A percentile compares a stretch with the other conserved stretches of the same genome.
phyloP scores from a whole-genome alignment of 495 filamentous ascomycete genomes.

The Immersiella caudata region DNA sequence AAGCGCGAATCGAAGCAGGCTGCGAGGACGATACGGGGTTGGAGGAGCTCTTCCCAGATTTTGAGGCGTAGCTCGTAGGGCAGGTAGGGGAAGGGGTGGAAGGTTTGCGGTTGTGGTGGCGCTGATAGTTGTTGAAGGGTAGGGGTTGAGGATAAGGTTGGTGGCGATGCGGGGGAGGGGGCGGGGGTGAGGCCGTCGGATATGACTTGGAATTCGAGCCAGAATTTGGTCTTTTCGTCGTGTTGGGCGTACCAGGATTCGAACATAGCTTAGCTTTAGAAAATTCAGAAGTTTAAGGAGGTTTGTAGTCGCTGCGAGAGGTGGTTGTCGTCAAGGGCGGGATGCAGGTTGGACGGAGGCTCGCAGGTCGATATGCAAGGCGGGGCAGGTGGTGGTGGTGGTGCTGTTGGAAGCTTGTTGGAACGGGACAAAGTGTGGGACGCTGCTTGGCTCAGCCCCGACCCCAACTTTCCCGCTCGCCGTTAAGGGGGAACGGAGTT shows the following conservation, averaged over 20 bases:
- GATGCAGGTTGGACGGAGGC: constrained; percentile 1
- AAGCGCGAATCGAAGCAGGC: constrained; percentile 37
- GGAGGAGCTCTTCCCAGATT: constrained; percentile 48
- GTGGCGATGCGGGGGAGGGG: background rate
- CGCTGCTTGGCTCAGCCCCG: background rate
- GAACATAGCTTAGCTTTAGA: constrained; percentile 14
- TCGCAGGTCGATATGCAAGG: constrained; percentile 9
- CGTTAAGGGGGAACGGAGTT: background rate
- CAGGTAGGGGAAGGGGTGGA: constrained; percentile 43
- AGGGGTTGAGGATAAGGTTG: constrained; percentile 14
- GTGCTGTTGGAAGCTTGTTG: constrained; percentile 7
- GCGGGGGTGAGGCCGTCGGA: constrained; percentile 34
- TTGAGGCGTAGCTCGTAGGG: constrained; percentile 52
- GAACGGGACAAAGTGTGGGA: background rate
- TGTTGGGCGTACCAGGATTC: constrained; percentile 19
- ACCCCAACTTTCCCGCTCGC: background rate
- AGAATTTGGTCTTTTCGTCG: constrained; percentile 34
- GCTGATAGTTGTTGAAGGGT: background rate
- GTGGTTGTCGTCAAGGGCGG: constrained; percentile 1
- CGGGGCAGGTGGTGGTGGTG: constrained; percentile 12
- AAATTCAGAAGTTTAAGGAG: background rate
- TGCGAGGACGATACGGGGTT: constrained; percentile 41
- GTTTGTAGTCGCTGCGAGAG: background rate
- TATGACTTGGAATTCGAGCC: constrained; percentile 44
- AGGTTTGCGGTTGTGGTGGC: constrained; percentile 24